Conservation (phyloP, 169 alveolate species). For the Cryptosporidium sp. region DNA sequence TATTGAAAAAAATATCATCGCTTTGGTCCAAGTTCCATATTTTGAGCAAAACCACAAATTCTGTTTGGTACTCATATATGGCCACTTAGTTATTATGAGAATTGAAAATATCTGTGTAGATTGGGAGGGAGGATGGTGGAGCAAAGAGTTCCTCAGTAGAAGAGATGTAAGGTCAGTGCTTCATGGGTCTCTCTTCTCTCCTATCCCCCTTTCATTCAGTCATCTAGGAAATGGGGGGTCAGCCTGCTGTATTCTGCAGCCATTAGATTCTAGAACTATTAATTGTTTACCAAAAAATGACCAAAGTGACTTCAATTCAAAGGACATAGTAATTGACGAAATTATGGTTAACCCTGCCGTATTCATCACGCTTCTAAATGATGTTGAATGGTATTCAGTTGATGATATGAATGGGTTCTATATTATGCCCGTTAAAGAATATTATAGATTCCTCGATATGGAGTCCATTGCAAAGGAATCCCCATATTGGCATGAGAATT, state of each 20-base stretch:
- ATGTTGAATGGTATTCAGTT: slow-evolving; percentile 68
- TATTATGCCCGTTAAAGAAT: slow-evolving; percentile 66
- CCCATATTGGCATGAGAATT: slow-evolving; percentile 72
- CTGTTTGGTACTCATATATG: slow-evolving; percentile 83
- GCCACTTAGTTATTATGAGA: slow-evolving; percentile 85
- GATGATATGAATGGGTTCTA: slow-evolving; percentile 71
- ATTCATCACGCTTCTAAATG: slow-evolving; percentile 54
- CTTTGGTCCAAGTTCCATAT: slow-evolving; percentile 63
- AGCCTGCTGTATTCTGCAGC: slow-evolving; percentile 54
- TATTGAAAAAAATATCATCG: slow-evolving; percentile 52
- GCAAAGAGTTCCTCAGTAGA: slow-evolving; percentile 87
- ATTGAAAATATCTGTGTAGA: slow-evolving; percentile 86
- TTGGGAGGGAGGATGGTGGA: slow-evolving; percentile 89
- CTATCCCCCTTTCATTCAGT: slow-evolving; percentile 65
- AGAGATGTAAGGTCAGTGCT: slow-evolving; percentile 86
- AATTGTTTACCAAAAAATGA: slow-evolving; percentile 21
- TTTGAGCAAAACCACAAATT: slow-evolving; percentile 50
- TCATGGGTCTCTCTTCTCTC: slow-evolving; percentile 58
- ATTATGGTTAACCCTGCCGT: slow-evolving; percentile 72
- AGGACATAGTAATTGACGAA: slow-evolving; percentile 37
- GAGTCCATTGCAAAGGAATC: slow-evolving; percentile 73
- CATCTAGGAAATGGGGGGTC: slow-evolving; percentile 38
- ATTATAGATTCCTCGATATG: slow-evolving; percentile 64
- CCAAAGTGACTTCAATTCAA: not conserved
- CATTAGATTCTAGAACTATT: slow-evolving; percentile 67